Evolutionary conservation across 805 yeast species (phyloP).

Genomic region (Limtongozyma cylindracea): DNA sequence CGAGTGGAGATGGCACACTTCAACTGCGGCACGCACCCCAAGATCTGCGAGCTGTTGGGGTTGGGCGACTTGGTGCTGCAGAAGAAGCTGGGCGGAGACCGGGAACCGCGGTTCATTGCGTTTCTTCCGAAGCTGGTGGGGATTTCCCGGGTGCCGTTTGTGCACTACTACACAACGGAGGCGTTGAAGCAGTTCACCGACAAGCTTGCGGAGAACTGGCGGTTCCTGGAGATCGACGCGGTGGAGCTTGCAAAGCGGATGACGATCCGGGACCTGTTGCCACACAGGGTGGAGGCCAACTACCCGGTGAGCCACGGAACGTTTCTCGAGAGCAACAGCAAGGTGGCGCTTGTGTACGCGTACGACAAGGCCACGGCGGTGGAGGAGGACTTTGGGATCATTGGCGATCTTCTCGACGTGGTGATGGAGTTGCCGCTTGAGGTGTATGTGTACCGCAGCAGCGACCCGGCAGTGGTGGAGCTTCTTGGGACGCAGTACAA

Average conservation of each 20-base stretch:
- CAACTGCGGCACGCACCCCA: slow-evolving; percentile 25
- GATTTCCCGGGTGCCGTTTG: slow-evolving; percentile 20
- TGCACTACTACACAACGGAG: slow-evolving; percentile 9
- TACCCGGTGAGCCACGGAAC: slow-evolving; percentile 15
- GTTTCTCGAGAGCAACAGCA: no score
- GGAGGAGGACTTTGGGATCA: slow-evolving; percentile 34
- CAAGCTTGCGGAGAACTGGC: slow-evolving; percentile 19
- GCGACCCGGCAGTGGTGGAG: slow-evolving; percentile 14
- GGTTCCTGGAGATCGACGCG: slow-evolving; percentile 10
- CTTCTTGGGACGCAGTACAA: slow-evolving; percentile 15
- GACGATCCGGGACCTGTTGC: no score
- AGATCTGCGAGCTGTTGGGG: slow-evolving; percentile 26
- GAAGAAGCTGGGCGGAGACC: slow-evolving; percentile 1
- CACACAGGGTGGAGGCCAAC: no score
- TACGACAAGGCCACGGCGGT: slow-evolving; percentile 23
- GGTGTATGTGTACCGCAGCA: slow-evolving; percentile 23
- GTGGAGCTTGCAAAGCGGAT: no score
- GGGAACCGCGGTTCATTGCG: slow-evolving; percentile 17
- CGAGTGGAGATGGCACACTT: slow-evolving; percentile 26
- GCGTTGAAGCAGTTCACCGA: slow-evolving; percentile 16
- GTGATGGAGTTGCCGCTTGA: slow-evolving; percentile 30
- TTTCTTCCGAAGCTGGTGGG: slow-evolving; percentile 24
- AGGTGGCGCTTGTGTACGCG: slow-evolving; percentile 24
- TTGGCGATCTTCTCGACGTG: slow-evolving; percentile 35
- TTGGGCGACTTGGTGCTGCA: slow-evolving; percentile 9